Percentiles rank a stretch among this genome's conserved stretches.
Evolutionary conservation across 192 early-diverging fungal species (phyloP).

Genomic region (Umbelopsis sp.): DNA sequence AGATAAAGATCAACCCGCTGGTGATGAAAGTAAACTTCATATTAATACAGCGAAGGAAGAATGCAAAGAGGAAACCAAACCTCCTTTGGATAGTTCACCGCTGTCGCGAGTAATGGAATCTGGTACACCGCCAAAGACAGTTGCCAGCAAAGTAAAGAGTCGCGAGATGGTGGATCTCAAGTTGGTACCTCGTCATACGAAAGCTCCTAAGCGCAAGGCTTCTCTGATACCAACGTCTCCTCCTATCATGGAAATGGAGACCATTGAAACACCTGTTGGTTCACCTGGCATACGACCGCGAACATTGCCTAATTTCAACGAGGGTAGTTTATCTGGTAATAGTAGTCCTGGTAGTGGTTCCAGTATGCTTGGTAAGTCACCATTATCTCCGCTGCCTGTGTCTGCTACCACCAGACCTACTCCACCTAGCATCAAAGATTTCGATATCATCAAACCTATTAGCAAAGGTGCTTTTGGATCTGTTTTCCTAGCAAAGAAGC

Average conservation of each 20-base stretch:
- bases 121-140: slow-evolving; percentile 1
- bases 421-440: slow-evolving; percentile 82
- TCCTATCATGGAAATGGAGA: slow-evolving; percentile 42
- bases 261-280: slow-evolving; percentile 34
- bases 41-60: not conserved
- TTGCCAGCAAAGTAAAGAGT: slow-evolving; percentile 14
- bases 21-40: not conserved
- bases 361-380: slow-evolving; percentile 22
- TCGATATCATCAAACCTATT: slow-evolving; percentile 89
- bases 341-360: slow-evolving; percentile 24
- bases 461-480: slow-evolving; percentile 90
- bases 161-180: slow-evolving; percentile 7
- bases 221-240: slow-evolving; percentile 14
- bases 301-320: not conserved
- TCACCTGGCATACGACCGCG: slow-evolving; percentile 36
- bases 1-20: not conserved
- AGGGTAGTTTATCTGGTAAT: slow-evolving; percentile 6
- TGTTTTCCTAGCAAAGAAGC: slow-evolving; percentile 84
- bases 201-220: not conserved
- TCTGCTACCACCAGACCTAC: slow-evolving; percentile 46
- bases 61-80: not conserved
- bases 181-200: not conserved
- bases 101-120: not conserved
- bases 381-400: slow-evolving; percentile 31
- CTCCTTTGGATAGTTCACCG: not conserved